Evolutionary conservation across 2,329 filamentous ascomycete genomes (phyloP).

Genomic region (Biscogniauxia mediterranea): DNA sequence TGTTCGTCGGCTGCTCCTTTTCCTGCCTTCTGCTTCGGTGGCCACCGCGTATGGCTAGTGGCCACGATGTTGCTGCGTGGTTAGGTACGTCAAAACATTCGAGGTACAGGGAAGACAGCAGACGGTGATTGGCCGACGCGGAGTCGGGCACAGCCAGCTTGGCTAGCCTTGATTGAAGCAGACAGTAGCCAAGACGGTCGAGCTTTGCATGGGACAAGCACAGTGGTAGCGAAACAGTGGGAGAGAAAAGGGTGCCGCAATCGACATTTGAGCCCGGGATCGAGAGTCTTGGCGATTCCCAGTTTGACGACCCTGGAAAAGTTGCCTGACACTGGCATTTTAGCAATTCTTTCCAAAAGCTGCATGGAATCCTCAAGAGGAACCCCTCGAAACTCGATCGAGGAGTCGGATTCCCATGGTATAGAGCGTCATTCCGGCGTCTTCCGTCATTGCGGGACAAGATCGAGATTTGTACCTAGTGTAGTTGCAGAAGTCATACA

Average conservation of each 20-base stretch:
- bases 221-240: slow-evolving; percentile 19
- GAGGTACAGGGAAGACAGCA: not conserved
- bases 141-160: not conserved
- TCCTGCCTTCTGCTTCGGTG: not conserved
- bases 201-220: slow-evolving; percentile 9
- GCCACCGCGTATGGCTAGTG: not conserved
- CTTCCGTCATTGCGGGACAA: slow-evolving; percentile 22
- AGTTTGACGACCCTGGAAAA: slow-evolving; percentile 3
- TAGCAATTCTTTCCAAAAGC: not conserved
- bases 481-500: not conserved
- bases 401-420: slow-evolving; percentile 7
- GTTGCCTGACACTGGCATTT: not conserved
- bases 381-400: not conserved
- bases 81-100: not conserved
- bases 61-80: not conserved
- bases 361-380: not conserved
- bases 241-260: slow-evolving; percentile 24
- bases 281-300: slow-evolving; percentile 25
- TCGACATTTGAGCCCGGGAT: slow-evolving; percentile 32
- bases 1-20: not conserved
- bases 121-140: not conserved
- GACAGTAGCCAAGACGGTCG: slow-evolving; percentile 19
- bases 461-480: slow-evolving; percentile 19
- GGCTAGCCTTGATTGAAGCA: slow-evolving; percentile 14
- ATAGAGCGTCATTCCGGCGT: slow-evolving; percentile 6